phyloP scores from a whole-genome alignment of 2,329 filamentous ascomycete species.

The Exophiala sp. region DNA sequence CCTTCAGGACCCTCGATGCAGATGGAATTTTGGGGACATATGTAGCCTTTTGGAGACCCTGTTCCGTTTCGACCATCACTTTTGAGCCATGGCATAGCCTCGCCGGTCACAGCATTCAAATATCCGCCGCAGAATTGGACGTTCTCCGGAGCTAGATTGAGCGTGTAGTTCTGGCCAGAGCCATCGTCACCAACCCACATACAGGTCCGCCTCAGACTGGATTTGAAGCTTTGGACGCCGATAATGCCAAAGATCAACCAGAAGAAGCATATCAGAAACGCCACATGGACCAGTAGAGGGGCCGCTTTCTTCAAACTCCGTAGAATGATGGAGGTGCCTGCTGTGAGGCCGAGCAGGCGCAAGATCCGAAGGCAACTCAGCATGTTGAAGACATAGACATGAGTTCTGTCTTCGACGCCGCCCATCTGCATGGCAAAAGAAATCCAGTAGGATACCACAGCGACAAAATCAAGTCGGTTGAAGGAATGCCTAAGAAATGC shows the following conservation, averaged over 20 bases:
- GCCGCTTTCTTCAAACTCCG: constrained; percentile 93
- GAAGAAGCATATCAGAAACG: constrained; percentile 92
- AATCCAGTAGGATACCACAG: constrained; percentile 92
- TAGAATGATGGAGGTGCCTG: constrained; percentile 91
- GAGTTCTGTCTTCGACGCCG: constrained; percentile 61
- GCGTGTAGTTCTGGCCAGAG: constrained; percentile 35
- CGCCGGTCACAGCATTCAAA: constrained; percentile 55
- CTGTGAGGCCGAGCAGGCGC: constrained; percentile 82
- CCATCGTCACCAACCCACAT: constrained; percentile 64
- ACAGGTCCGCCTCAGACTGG: constrained; percentile 69
- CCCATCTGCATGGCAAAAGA: constrained; percentile 68
- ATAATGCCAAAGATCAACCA: constrained; percentile 97
- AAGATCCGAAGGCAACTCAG: constrained; percentile 90
- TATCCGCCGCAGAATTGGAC: constrained; percentile 84
- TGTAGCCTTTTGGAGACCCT: constrained; percentile 66
- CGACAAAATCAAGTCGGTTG: constrained; percentile 90
- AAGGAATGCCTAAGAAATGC: constrained; percentile 94
- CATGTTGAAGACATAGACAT: constrained; percentile 92
- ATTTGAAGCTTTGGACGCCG: constrained; percentile 92
- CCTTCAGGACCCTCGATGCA: constrained; percentile 69
- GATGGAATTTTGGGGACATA: constrained; percentile 76
- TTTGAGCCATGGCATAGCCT: constrained; percentile 61
- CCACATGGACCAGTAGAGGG: constrained; percentile 83
- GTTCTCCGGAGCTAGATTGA: constrained; percentile 50
- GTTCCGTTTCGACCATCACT: constrained; percentile 50